phyloP scores from a whole-genome alignment of 345 rosid species.

The Eucalyptus coolabah region DNA sequence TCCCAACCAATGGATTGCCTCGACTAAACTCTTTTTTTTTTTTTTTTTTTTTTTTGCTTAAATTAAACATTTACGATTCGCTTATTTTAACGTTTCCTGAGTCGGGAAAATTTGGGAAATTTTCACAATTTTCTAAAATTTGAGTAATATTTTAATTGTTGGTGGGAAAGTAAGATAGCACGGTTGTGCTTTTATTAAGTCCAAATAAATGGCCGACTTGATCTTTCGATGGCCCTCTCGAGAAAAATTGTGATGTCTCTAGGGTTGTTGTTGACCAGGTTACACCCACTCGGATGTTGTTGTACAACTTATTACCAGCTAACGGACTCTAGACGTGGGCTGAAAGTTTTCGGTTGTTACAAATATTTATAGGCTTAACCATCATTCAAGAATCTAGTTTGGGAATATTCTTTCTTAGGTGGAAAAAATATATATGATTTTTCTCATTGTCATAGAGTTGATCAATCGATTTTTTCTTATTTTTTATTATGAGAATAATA shows the following conservation, averaged over 20 bases:
- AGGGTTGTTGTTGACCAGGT: neutral
- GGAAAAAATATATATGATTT: neutral
- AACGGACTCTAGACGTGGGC: neutral
- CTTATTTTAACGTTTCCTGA: neutral
- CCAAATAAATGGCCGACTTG: neutral
- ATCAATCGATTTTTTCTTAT: fast-evolving
- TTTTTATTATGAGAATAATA: neutral
- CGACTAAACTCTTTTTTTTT: neutral
- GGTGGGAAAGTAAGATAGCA: neutral
- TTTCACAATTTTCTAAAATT: neutral
- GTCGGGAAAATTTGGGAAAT: neutral
- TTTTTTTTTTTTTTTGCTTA: neutral
- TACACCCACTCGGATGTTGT: neutral
- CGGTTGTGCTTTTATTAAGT: neutral
- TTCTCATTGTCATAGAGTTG: neutral
- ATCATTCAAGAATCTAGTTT: neutral
- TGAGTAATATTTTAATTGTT: neutral
- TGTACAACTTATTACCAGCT: neutral
- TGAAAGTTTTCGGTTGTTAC: neutral
- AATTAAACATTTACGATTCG: neutral
- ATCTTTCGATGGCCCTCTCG: neutral
- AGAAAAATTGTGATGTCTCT: neutral
- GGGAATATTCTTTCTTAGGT: neutral
- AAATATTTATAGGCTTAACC: neutral
- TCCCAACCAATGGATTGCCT: neutral